A percentile compares a stretch with the other conserved stretches of the same genome.
Evolutionary conservation across 2,329 filamentous ascomycete genomes (phyloP).

Genomic region (Microcyclospora tardicrescens): DNA sequence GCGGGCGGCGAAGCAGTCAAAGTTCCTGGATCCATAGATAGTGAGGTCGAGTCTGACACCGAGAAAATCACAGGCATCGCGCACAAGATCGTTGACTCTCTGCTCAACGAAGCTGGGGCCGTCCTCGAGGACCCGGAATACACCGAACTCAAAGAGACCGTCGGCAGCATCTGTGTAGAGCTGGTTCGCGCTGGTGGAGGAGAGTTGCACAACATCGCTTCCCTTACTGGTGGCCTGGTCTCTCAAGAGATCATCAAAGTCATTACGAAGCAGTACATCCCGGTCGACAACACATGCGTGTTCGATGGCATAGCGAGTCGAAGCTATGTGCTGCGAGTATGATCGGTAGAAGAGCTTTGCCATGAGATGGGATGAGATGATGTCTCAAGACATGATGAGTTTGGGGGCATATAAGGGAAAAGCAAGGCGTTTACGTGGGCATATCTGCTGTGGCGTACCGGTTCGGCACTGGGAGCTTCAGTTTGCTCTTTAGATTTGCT

Average conservation of each 20-base stretch:
- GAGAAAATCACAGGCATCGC: slow-evolving; percentile 32
- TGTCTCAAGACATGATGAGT: too few species aligned
- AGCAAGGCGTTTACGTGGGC: too few species aligned
- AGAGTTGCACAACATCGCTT: slow-evolving; percentile 86
- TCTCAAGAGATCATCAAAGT: slow-evolving; percentile 95
- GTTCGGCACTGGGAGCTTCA: too few species aligned
- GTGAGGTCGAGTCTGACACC: slow-evolving; percentile 23
- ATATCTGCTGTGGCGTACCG: too few species aligned
- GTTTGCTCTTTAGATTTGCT: too few species aligned
- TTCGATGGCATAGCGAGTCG: slow-evolving; percentile 49
- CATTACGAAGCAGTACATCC: slow-evolving; percentile 56
- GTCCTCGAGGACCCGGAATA: slow-evolving; percentile 31
- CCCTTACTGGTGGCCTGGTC: slow-evolving; percentile 77
- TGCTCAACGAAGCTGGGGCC: slow-evolving; percentile 30
- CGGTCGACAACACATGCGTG: slow-evolving; percentile 50
- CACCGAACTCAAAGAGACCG: slow-evolving; percentile 22
- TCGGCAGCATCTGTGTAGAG: slow-evolving; percentile 29
- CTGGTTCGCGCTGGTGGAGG: slow-evolving; percentile 61
- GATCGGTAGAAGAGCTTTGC: not conserved
- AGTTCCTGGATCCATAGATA: slow-evolving; percentile 24
- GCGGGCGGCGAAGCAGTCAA: slow-evolving; percentile 21
- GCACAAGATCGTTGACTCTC: slow-evolving; percentile 27
- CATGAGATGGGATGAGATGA: too few species aligned
- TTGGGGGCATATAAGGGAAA: too few species aligned
- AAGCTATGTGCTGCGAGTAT: slow-evolving; percentile 23